Percentiles rank a stretch among this genome's conserved stretches.
phyloP scores from a whole-genome alignment of 2,329 filamentous ascomycete genomes.

The Lachnellula cervina region DNA sequence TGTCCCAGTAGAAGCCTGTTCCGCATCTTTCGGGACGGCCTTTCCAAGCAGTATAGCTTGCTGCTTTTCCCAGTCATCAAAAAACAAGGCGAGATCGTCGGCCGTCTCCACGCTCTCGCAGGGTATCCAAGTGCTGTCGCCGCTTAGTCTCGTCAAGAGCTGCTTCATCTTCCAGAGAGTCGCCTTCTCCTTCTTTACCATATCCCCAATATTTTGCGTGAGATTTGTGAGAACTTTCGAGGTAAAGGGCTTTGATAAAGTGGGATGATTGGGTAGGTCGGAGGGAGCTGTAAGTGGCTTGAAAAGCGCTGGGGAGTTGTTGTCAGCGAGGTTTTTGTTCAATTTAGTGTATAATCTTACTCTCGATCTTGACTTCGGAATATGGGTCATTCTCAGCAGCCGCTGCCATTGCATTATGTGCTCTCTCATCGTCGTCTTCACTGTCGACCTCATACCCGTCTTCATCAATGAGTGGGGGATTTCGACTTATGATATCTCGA shows the following conservation, averaged over 20 bases:
- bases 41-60: conserved; percentile 20
- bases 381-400: conserved; percentile 73
- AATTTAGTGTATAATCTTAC: conserved; percentile 41
- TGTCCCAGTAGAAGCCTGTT: conserved; percentile 25
- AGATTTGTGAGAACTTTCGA: conserved; percentile 70
- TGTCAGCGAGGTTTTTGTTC: conserved; percentile 24
- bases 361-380: conserved; percentile 63
- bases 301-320: conserved; percentile 55
- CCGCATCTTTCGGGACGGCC: conserved; percentile 17
- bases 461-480: conserved; percentile 67
- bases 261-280: conserved; percentile 69
- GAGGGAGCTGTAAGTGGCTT: conserved; percentile 70
- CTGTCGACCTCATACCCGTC: conserved; percentile 74
- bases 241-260: conserved; percentile 68
- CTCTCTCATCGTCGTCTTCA: conserved; percentile 62
- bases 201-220: conserved; percentile 61
- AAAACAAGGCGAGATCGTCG: conserved; percentile 50
- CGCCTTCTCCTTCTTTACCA: conserved; percentile 70
- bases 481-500: conserved; percentile 68
- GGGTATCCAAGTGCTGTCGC: conserved; percentile 66
- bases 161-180: conserved; percentile 71
- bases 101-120: conserved; percentile 53
- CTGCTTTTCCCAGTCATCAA: conserved; percentile 26
- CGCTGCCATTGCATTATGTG: conserved; percentile 54
- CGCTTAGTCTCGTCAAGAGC: conserved; percentile 66